Evolutionary conservation across 345 rosid species (phyloP).

Genomic region (Firmiana major): DNA sequence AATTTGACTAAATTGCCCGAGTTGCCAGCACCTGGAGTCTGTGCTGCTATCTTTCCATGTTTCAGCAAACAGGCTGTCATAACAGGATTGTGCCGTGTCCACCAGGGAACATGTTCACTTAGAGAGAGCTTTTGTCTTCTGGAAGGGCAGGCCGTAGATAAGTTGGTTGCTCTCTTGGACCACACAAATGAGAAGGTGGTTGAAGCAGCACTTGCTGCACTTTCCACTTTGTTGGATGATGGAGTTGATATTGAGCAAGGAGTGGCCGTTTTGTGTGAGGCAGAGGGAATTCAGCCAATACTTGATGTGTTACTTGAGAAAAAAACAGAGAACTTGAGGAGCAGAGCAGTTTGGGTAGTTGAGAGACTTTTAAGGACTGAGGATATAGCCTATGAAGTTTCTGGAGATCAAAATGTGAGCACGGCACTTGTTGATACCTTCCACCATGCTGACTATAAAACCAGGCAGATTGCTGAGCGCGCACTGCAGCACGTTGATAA

Average conservation of each 20-base stretch:
- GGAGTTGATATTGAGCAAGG: constrained; percentile 74
- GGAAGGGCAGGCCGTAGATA: constrained; percentile 84
- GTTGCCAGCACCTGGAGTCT: constrained; percentile 56
- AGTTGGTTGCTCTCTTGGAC: constrained; percentile 80
- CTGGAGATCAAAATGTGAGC: constrained; percentile 67
- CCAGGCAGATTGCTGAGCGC: constrained; percentile 83
- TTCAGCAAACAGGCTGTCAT: constrained; percentile 56
- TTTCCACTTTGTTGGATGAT: constrained; percentile 77
- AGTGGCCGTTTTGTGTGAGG: constrained; percentile 53
- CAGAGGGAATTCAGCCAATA: constrained; percentile 68
- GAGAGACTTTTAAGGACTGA: constrained; percentile 83
- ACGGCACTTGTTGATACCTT: constrained; percentile 92
- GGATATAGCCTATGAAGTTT: constrained; percentile 68
- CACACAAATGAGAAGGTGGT: constrained; percentile 89
- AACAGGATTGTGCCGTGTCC: constrained; percentile 74
- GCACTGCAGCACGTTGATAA: constrained; percentile 83
- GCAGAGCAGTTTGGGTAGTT: constrained; percentile 80
- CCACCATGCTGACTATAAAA: constrained; percentile 81
- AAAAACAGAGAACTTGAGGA: constrained; percentile 59
- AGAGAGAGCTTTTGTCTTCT: constrained; percentile 79
- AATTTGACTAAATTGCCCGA: constrained; percentile 72
- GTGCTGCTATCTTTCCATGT: constrained; percentile 67
- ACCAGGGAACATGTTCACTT: constrained; percentile 74
- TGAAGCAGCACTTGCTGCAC: constrained; percentile 82
- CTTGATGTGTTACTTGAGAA: constrained; percentile 67